Base-by-base conservation (phyloP, 805 yeast genomes). In the Maudiozyma bulderi region DNA sequence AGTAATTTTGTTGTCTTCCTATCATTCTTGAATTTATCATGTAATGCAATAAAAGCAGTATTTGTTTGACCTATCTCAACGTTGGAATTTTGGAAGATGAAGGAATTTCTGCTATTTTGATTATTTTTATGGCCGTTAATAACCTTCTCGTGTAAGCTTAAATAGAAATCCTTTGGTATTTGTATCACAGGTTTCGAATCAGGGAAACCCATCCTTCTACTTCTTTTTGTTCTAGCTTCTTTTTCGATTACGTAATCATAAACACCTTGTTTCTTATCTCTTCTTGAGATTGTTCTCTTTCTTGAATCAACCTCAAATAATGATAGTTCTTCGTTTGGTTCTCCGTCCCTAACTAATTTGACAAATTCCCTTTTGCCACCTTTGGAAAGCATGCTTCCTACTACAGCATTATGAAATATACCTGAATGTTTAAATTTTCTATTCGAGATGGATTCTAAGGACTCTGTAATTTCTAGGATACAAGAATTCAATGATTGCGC, bases 351-450 rank as follows among this genome's bases (percentile, higher is more conserved):
- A 20, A 82, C 65, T n/a, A 82, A 65, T 20, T 72, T 66, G 2
- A 82, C 78, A 49, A 81, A 80, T 30, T 57, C 57, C 28, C 51
- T 51, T 15, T 56, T 57, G 9, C 48, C 45, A 29, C 46, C 45
- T 8, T 31, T 72, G 70, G 10, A 80, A 79, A 45, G 69, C 65
- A 53, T 46, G 33, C 50, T 49, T 29, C 72, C 65, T 8, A 79
- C 70, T 14, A 81, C 66, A 2, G 88, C 82, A 57, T 82, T 82
- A 39, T 84, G 78, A 61, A 82, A 82, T 4, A 80, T 74, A 0
- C 87, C 86, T 0, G 85, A 78, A 0, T 74, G 71, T 20, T 72
- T 63, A 61, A 82, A 82, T 48, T 76, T 67, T 3, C 75, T 68
- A 8, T 68, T 60, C 29, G 69, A 62, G 8, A 79, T 59, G 1